These are phyloP conservation scores for Rutstroemia sydowiana DNA, from an alignment of 2,329 filamentous ascomycete genomes.

Conservation along the genomic window DNA sequence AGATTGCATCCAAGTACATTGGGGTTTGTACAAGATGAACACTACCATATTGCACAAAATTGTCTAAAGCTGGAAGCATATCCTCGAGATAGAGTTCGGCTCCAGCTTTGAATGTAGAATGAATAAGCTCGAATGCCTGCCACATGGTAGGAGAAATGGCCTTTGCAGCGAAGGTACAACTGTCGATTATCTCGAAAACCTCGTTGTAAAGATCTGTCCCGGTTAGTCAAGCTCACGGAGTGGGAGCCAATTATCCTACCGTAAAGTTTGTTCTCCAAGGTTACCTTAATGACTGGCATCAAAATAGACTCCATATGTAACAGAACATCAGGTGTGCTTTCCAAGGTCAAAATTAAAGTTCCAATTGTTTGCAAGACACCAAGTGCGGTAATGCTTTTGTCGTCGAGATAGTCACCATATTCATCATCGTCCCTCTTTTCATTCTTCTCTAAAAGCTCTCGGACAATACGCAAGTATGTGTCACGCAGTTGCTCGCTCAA, in stretches of 20 bases:
- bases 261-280: slow-evolving; percentile 95
- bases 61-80: slow-evolving; percentile 96
- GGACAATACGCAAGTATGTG: slow-evolving; percentile 89
- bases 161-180: slow-evolving; percentile 97
- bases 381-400: slow-evolving; percentile 96
- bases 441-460: slow-evolving; percentile 84
- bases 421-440: slow-evolving; percentile 66
- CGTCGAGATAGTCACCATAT: slow-evolving; percentile 87
- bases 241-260: slow-evolving; percentile 41
- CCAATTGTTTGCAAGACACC: slow-evolving; percentile 97
- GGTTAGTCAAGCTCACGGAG: slow-evolving; percentile 15
- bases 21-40: slow-evolving; percentile 74
- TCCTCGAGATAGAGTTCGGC: slow-evolving; percentile 97
- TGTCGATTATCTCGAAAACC: slow-evolving; percentile 98
- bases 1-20: slow-evolving; percentile 78
- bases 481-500: slow-evolving; percentile 92
- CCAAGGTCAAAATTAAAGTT: slow-evolving; percentile 89
- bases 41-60: slow-evolving; percentile 91
- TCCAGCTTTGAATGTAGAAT: slow-evolving; percentile 93
- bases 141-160: slow-evolving; percentile 95
- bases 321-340: slow-evolving; percentile 93
- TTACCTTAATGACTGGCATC: slow-evolving; percentile 95
- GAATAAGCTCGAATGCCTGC: slow-evolving; percentile 95
- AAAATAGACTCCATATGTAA: slow-evolving; percentile 90
- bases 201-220: slow-evolving; percentile 83